These are phyloP conservation scores for Bondarzewia mesenterica DNA, from an alignment of 1,284 basidiomycete genomes.

Conservation along the genomic window DNA sequence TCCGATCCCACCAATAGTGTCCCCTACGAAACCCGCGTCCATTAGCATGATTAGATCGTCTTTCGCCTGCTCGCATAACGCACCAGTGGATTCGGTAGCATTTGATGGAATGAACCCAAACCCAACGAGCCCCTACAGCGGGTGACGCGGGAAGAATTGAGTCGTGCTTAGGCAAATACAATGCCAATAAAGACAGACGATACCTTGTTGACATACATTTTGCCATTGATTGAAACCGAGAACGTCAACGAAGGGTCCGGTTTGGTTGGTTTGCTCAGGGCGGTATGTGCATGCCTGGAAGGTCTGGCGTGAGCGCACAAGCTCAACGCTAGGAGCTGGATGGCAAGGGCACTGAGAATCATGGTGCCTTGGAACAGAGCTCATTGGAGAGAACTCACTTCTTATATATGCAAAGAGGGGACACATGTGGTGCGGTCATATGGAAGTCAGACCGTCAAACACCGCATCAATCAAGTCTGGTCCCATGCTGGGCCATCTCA, in stretches of 20 bases:
- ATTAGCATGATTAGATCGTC: not conserved
- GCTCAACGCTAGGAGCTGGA: too few relatives aligned
- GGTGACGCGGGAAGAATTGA: slow-evolving; percentile 1
- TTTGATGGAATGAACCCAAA: slow-evolving; percentile 31
- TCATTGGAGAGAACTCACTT: too few relatives aligned
- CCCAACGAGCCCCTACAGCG: slow-evolving; percentile 25
- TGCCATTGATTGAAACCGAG: slow-evolving; percentile 15
- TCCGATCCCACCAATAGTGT: slow-evolving; percentile 30
- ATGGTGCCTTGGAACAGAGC: too few relatives aligned
- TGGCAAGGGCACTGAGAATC: too few relatives aligned
- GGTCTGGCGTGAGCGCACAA: too few relatives aligned
- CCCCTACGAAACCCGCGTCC: slow-evolving; percentile 15
- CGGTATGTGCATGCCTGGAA: too few relatives aligned
- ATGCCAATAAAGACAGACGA: not conserved
- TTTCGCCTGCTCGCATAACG: not conserved
- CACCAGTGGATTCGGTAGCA: slow-evolving; percentile 27
- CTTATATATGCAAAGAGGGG: too few relatives aligned
- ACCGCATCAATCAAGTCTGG: too few relatives aligned
- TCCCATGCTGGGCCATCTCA: too few relatives aligned
- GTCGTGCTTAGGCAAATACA: not conserved
- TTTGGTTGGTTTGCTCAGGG: too few relatives aligned
- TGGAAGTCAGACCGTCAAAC: too few relatives aligned
- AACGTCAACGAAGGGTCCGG: slow-evolving; percentile 1
- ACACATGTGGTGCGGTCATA: too few relatives aligned
- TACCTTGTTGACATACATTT: slow-evolving; percentile 24